Base-by-base conservation (phyloP, 2,329 filamentous ascomycete genomes). In the Sphaerulina populicola region DNA sequence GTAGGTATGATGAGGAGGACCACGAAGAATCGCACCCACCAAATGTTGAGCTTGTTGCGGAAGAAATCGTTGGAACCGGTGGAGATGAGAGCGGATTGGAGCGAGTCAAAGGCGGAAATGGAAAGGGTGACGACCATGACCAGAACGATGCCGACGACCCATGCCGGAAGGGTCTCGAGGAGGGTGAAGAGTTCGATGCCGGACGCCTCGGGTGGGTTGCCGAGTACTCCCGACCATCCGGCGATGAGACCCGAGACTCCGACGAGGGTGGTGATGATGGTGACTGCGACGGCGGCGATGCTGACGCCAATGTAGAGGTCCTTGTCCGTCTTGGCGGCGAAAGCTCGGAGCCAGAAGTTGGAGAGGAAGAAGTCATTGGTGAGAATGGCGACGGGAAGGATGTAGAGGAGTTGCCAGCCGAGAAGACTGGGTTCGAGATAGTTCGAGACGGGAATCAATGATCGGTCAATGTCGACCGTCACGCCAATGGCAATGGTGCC, bases 281-380 rank as follows among this genome's bases (percentile, higher is more conserved):
- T 74, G 18, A 88, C 80, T 21, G 73, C 74, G 3, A 80, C 70
- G 6, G 78, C 78, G 14, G 87, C 86, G 44, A 87, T 74, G n/a
- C 77, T 77, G 29, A 86, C 77, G 44, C 86, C 88, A 49, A 90
- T 74, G 74, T 80, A 83, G 6, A 93, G 78, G 63, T 91, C 86
- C 62, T 77, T 82, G 73, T 93, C 86, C 0, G 84, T 87, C 66
- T 79, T 83, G 46, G 85, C 85, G 14, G 86, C 84, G 63, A 93
- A 93, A 4, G 86, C 86, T 45, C 87, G 83, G 67, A 91, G 79
- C 87, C 87, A 93, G 69, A 88, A 89, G 58, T 81, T 84, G 30
- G 85, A 88, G 39, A 93, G 74, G 73, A 93, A 93, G 74, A 93
- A 90, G 72, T 90, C 83, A 71, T 91, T 93, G 53, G 86, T 90